phyloP scores from a whole-genome alignment of 2,329 filamentous ascomycete genomes.

The Onygenales sp. region DNA sequence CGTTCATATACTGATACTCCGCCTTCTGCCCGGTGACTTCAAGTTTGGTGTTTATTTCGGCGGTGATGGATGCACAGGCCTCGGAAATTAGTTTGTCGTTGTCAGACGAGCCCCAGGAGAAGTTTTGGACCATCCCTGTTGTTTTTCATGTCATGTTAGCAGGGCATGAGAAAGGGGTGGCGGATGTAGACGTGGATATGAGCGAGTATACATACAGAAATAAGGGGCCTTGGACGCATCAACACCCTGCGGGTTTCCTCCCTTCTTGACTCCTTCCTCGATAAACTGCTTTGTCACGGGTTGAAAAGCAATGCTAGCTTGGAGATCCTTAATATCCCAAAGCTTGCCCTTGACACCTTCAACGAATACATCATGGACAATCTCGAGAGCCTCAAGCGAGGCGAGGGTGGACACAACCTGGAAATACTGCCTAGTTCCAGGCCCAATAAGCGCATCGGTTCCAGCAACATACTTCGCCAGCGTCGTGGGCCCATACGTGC shows the following conservation, averaged over 20 bases:
- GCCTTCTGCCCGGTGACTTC: not conserved
- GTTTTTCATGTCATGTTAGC: not conserved
- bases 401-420: not conserved
- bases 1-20: not conserved
- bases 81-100: not conserved
- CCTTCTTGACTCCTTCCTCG: not conserved
- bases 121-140: not conserved
- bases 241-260: slow-evolving; percentile 1
- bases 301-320: not conserved
- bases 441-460: not conserved
- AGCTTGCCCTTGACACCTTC: not conserved
- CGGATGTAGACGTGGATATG: not conserved
- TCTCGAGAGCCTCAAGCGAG: not conserved
- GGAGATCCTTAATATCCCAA: not conserved
- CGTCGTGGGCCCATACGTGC: not conserved
- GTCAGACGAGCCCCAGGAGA: slow-evolving; percentile 3
- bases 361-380: not conserved
- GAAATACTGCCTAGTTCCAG: not conserved
- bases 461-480: not conserved
- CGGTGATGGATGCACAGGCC: not conserved
- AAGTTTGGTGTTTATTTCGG: not conserved
- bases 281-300: slow-evolving; percentile 2
- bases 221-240: not conserved
- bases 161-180: not conserved
- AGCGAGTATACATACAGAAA: not conserved